phyloP scores from a whole-genome alignment of 2,329 filamentous ascomycete genomes.

The Anisogramma anomala region DNA sequence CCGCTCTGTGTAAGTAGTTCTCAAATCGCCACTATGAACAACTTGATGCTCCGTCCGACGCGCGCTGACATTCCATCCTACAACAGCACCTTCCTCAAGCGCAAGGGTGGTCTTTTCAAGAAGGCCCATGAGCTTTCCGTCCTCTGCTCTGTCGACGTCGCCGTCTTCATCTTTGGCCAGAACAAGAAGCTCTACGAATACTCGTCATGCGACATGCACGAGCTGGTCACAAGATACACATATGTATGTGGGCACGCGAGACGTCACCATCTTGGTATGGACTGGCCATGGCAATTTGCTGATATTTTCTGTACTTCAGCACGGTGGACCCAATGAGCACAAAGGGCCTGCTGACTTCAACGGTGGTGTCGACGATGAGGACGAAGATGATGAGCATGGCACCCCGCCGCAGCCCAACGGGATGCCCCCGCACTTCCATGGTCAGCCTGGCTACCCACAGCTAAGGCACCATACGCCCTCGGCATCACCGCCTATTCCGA shows the following conservation, averaged over 20 bases:
- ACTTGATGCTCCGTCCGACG: not conserved
- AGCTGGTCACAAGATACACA: slow-evolving; percentile 78
- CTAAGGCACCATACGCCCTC: slow-evolving; percentile 75
- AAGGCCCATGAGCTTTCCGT: slow-evolving; percentile 98
- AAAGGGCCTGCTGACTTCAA: slow-evolving; percentile 91
- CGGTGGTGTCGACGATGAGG: slow-evolving; percentile 77
- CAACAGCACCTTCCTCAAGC: slow-evolving; percentile 85
- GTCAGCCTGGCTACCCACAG: slow-evolving; percentile 62
- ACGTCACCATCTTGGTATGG: too few species aligned
- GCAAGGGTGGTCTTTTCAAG: slow-evolving; percentile 97
- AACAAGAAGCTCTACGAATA: slow-evolving; percentile 99
- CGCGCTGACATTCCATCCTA: slow-evolving; percentile 7
- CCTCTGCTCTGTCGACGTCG: slow-evolving; percentile 94
- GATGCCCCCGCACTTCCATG: slow-evolving; percentile 60
- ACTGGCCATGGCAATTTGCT: too few species aligned
- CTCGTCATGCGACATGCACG: slow-evolving; percentile 85
- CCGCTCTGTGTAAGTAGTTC: slow-evolving; percentile 72
- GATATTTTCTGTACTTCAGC: too few species aligned
- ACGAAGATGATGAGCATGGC: slow-evolving; percentile 63
- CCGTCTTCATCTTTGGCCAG: slow-evolving; percentile 95
- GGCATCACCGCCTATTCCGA: slow-evolving; percentile 77
- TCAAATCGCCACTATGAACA: not conserved
- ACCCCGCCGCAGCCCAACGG: slow-evolving; percentile 63
- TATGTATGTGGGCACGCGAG: slow-evolving; percentile 53
- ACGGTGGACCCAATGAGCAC: slow-evolving; percentile 86